These are phyloP conservation scores for Allium fistulosum DNA, from an alignment of 106 monocot species.

Conservation along the genomic window DNA sequence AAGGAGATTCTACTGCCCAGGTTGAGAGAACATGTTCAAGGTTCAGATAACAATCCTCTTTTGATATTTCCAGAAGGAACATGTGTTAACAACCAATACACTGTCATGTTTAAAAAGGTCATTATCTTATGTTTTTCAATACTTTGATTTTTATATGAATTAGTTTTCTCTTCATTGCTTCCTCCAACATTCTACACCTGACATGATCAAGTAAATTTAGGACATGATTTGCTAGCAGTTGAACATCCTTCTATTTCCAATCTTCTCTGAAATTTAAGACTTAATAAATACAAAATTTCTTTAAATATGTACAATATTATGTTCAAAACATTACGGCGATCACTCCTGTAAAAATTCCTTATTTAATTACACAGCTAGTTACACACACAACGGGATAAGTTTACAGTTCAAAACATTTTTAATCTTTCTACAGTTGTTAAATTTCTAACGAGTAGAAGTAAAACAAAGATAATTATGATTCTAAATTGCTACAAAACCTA, in stretches of 20 bases:
- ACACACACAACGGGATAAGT: too few relatives aligned
- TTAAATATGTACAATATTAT: too few relatives aligned
- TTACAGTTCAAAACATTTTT: too few relatives aligned
- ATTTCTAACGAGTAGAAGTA: too few relatives aligned
- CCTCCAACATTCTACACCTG: background rate
- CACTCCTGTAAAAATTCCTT: too few relatives aligned
- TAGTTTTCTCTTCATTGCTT: background rate
- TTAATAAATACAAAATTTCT: background rate
- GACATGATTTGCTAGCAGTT: too few relatives aligned
- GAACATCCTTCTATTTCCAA: too few relatives aligned
- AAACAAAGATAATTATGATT: too few relatives aligned
- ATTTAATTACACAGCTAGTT: too few relatives aligned
- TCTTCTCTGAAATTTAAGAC: background rate
- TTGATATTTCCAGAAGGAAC: conserved; percentile 99
- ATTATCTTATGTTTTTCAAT: background rate
- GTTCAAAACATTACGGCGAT: too few relatives aligned
- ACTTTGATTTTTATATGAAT: background rate
- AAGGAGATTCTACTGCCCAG: conserved; percentile 22
- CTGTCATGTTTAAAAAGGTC: conserved; percentile 99
- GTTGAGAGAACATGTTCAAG: conserved; percentile 71
- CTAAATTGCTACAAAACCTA: too few relatives aligned
- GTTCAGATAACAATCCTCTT: conserved; percentile 81
- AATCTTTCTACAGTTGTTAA: too few relatives aligned
- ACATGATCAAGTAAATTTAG: background rate
- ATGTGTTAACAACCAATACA: conserved; percentile 96